Evolutionary conservation across 305 asterid species (phyloP).

Genomic region (Fraxinus sp.): DNA sequence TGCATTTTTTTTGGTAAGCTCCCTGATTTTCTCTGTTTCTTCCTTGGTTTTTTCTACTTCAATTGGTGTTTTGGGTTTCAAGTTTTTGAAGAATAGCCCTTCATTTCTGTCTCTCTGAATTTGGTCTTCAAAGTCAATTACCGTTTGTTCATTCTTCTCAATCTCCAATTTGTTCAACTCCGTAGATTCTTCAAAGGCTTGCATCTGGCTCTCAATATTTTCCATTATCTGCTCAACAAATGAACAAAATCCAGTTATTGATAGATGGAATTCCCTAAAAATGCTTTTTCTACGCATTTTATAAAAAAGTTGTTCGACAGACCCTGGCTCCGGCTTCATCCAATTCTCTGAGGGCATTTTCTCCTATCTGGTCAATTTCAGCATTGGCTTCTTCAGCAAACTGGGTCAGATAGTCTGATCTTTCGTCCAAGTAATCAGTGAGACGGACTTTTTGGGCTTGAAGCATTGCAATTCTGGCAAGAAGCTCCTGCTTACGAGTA

Average conservation of each 20-base stretch:
- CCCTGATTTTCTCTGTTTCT: constrained; percentile 57
- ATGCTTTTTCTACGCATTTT: constrained; percentile 2
- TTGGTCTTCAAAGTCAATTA: constrained; percentile 60
- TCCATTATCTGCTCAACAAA: constrained; percentile 77
- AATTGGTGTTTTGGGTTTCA: constrained; percentile 45
- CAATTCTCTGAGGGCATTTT: constrained; percentile 77
- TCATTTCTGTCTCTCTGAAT: constrained; percentile 68
- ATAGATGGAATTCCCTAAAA: background rate
- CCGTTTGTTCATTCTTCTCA: constrained; percentile 58
- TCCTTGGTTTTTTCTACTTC: constrained; percentile 59
- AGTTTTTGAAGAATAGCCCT: constrained; percentile 78
- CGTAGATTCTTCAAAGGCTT: constrained; percentile 77
- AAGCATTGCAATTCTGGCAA: constrained; percentile 76
- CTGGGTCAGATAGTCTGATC: constrained; percentile 70
- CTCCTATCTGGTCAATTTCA: constrained; percentile 83
- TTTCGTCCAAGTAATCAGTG: constrained; percentile 78
- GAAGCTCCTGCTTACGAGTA: constrained; percentile 68
- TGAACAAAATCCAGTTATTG: constrained; percentile 23
- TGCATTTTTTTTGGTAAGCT: constrained; percentile 53
- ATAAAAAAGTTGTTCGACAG: constrained; percentile 7
- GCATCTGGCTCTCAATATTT: constrained; percentile 78
- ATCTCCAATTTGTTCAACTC: constrained; percentile 69
- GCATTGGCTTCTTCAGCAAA: constrained; percentile 91
- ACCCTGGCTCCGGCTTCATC: constrained; percentile 88
- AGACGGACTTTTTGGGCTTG: constrained; percentile 84